These are phyloP conservation scores for Penicillium nordicum DNA, from an alignment of 2,329 filamentous ascomycete genomes.

Conservation along the genomic window DNA sequence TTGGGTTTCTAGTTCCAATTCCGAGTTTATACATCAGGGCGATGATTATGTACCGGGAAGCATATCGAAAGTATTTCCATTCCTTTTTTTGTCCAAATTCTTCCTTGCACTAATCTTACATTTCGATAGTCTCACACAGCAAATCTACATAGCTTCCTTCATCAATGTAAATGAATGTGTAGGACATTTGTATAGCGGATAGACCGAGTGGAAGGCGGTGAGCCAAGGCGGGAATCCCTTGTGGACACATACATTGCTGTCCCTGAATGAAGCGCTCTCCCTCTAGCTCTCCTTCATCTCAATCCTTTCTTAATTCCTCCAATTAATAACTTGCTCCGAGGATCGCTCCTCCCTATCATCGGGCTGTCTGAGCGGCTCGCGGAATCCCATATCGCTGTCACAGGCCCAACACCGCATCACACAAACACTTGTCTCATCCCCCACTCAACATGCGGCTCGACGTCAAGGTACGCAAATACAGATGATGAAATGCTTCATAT, in stretches of 20 bases:
- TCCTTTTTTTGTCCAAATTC: not conserved
- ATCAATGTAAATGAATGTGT: not conserved
- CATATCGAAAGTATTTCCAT: not conserved
- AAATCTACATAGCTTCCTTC: not conserved
- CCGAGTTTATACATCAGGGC: not conserved
- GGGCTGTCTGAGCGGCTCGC: slow-evolving; percentile 37
- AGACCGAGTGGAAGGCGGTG: slow-evolving; percentile 21
- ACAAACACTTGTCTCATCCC: slow-evolving; percentile 31
- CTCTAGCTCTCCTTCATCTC: slow-evolving; percentile 20
- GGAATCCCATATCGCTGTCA: slow-evolving; percentile 28
- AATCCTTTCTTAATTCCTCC: slow-evolving; percentile 16
- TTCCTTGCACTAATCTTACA: not conserved
- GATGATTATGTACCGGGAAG: not conserved
- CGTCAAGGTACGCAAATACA: slow-evolving; percentile 51
- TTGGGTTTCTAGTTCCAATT: not conserved
- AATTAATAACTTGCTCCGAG: slow-evolving; percentile 13
- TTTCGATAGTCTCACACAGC: not conserved
- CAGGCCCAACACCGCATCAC: slow-evolving; percentile 36
- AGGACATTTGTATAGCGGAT: slow-evolving; percentile 4
- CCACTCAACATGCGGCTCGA: slow-evolving; percentile 55
- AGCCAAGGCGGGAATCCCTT: slow-evolving; percentile 27
- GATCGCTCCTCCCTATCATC: slow-evolving; percentile 15
- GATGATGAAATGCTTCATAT: not conserved
- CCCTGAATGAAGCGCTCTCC: slow-evolving; percentile 21
- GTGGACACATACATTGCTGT: slow-evolving; percentile 30